Evolutionary conservation across 495 filamentous ascomycete species (phyloP).

Genomic region (Xylaria venustula): DNA sequence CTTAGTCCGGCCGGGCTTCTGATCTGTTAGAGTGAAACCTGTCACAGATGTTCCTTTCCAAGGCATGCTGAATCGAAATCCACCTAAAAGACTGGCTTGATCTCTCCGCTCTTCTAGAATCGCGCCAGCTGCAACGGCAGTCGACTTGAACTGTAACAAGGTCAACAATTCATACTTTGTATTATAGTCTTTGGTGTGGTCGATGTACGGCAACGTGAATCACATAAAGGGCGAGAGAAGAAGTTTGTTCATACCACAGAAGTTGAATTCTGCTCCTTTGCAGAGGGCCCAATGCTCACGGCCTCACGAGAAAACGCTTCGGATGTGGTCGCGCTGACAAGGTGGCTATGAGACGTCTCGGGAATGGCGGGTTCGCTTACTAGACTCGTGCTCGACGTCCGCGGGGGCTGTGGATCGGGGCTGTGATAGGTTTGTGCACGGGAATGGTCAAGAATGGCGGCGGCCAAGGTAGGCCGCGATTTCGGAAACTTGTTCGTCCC

Average conservation of each 20-base stretch:
- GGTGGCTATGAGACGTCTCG: constrained; percentile 40
- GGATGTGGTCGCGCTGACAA: constrained; percentile 22
- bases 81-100: neutral
- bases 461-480: constrained; percentile 11
- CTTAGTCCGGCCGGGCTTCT: neutral
- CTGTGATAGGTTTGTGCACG: neutral
- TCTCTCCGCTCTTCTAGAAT: neutral
- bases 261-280: constrained; percentile 4
- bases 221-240: neutral
- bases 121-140: constrained; percentile 1
- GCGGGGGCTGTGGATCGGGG: constrained; percentile 12
- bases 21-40: neutral
- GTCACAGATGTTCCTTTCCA: constrained; percentile 4
- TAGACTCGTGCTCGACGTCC: constrained; percentile 30
- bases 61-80: constrained; percentile 10
- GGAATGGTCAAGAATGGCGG: constrained; percentile 11
- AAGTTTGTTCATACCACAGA: constrained; percentile 4
- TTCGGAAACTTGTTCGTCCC: constrained; percentile 1
- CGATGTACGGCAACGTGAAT: neutral
- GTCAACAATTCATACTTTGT: neutral
- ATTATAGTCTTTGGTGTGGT: neutral
- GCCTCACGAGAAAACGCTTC: neutral
- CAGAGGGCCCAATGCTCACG: neutral
- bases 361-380: constrained; percentile 48
- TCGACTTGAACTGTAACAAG: constrained; percentile 8